These are phyloP conservation scores for Pythium sp. DNA, from an alignment of 352 stramenopile genomes.

Conservation along the genomic window DNA sequence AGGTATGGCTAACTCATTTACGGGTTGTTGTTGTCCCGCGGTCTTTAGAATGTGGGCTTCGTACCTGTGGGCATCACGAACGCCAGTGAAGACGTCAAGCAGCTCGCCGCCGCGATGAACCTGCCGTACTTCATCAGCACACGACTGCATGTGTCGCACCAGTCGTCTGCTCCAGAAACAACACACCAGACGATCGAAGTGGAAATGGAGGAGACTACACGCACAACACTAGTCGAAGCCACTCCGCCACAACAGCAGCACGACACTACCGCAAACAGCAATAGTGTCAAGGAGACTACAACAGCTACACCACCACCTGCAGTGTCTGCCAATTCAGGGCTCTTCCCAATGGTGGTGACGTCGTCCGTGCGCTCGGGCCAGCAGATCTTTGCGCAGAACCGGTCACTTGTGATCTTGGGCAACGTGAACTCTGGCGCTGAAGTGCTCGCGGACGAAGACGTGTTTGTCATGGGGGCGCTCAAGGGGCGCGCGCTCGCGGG, in stretches of 20 bases:
- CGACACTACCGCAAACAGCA: neutral
- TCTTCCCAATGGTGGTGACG: slow-evolving; percentile 63
- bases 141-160: slow-evolving; percentile 33
- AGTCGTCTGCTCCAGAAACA: slow-evolving; percentile 18
- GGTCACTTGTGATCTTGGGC: slow-evolving; percentile 79
- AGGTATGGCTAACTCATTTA: neutral
- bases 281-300: neutral
- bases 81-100: slow-evolving; percentile 83
- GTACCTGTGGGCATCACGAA: slow-evolving; percentile 79
- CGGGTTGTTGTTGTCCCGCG: neutral
- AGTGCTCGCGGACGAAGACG: slow-evolving; percentile 84
- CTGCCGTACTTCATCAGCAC: slow-evolving; percentile 80
- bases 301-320: neutral
- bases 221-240: neutral
- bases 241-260: neutral
- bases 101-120: slow-evolving; percentile 50
- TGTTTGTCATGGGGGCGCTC: slow-evolving; percentile 77
- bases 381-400: slow-evolving; percentile 83
- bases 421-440: slow-evolving; percentile 87
- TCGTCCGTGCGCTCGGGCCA: slow-evolving; percentile 82
- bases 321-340: neutral
- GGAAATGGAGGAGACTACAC: neutral
- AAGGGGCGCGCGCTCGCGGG: slow-evolving; percentile 85
- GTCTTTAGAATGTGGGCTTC: slow-evolving; percentile 46
- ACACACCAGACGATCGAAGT: neutral